Conservation (phyloP, 1,284 basidiomycete species). For the Moesziomyces globuligerus region DNA sequence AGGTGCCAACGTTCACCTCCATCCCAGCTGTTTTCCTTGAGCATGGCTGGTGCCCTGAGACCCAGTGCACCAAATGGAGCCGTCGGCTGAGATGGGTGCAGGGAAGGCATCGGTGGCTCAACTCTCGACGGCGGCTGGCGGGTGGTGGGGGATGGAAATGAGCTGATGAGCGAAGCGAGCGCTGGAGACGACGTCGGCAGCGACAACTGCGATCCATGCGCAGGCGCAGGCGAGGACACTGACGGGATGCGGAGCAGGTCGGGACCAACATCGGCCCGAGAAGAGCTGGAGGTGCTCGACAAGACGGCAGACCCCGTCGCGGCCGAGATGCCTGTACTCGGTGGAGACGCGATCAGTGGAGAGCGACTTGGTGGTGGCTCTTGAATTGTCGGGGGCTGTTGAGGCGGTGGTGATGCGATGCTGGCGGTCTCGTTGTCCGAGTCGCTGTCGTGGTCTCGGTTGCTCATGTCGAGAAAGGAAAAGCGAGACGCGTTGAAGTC, state of each 20-base stretch:
- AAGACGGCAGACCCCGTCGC: neutral
- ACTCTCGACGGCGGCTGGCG: constrained; percentile 2
- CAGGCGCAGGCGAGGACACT: neutral
- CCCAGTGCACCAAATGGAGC: neutral
- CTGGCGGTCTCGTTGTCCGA: constrained; percentile 7
- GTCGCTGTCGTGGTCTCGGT: constrained; percentile 23
- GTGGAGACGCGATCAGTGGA: constrained; percentile 2
- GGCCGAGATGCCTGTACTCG: neutral
- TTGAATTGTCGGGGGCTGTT: constrained; percentile 1
- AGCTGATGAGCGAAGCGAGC: constrained; percentile 39
- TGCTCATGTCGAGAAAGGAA: constrained; percentile 40
- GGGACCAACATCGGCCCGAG: neutral
- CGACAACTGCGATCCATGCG: constrained; percentile 2
- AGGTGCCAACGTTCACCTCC: constrained; percentile 28
- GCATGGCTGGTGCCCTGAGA: neutral
- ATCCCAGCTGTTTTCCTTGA: constrained; percentile 35
- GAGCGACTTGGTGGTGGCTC: constrained; percentile 2
- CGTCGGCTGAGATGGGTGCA: neutral
- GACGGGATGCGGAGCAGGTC: constrained; percentile 7
- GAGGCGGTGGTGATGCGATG: neutral
- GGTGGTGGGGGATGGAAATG: constrained; percentile 27
- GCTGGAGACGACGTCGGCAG: constrained; percentile 28
- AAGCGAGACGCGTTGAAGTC: constrained; percentile 32
- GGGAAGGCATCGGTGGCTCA: neutral
- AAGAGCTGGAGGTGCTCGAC: constrained; percentile 3